A percentile compares a stretch with the other conserved stretches of the same genome.
Conservation (phyloP, 2,329 filamentous ascomycete genomes). For the Helminthosporium solani region DNA sequence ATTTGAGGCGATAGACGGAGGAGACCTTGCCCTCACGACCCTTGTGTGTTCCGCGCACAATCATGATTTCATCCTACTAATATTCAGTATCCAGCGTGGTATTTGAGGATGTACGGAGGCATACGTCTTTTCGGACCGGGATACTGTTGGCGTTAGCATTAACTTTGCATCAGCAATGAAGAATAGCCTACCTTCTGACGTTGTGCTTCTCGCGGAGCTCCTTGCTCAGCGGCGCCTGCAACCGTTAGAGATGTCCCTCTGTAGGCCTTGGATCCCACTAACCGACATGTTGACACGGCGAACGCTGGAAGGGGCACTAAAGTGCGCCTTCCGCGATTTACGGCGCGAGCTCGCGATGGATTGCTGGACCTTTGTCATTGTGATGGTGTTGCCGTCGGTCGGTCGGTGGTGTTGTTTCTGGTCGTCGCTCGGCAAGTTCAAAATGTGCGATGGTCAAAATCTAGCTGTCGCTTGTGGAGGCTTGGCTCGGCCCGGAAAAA, state of each 20-base stretch:
- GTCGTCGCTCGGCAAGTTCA: constrained; percentile 14
- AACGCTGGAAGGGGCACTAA: constrained; percentile 88
- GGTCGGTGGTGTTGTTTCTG: constrained; percentile 23
- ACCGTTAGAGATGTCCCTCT: constrained; percentile 33
- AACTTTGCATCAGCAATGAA: background rate
- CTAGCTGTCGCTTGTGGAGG: constrained; percentile 16
- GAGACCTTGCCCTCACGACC: constrained; percentile 98
- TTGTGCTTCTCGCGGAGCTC: constrained; percentile 99
- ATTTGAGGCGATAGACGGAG: constrained; percentile 80
- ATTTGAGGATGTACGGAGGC: constrained; percentile 39
- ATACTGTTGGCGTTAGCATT: constrained; percentile 52
- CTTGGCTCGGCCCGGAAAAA: background rate
- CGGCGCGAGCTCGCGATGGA: constrained; percentile 76
- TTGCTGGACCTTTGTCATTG: constrained; percentile 71
- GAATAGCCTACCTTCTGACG: constrained; percentile 78
- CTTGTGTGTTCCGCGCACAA: constrained; percentile 93
- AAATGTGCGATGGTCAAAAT: constrained; percentile 13
- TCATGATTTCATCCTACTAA: constrained; percentile 72
- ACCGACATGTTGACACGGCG: constrained; percentile 86
- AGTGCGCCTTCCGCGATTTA: constrained; percentile 99
- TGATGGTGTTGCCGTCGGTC: constrained; percentile 44
- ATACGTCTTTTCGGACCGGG: constrained; percentile 86
- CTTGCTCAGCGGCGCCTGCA: constrained; percentile 53
- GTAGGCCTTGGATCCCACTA: constrained; percentile 63
- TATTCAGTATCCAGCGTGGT: constrained; percentile 27